These are phyloP conservation scores for Albatrellus ellisii DNA, from an alignment of 768 basidiomycete genomes.

Conservation along the genomic window DNA sequence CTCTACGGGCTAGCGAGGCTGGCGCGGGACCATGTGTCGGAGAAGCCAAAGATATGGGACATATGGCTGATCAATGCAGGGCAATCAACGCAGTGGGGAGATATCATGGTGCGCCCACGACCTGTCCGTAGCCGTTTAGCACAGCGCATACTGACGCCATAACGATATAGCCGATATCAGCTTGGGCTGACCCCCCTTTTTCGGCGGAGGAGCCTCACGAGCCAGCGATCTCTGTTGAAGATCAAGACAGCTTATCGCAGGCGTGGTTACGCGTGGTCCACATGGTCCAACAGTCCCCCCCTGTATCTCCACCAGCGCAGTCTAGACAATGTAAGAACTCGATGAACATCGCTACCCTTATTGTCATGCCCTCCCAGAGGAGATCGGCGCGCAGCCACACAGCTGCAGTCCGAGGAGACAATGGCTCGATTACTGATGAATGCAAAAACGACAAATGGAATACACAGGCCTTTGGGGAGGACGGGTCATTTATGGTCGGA, in stretches of 20 bases:
- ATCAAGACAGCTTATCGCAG: conserved; percentile 1
- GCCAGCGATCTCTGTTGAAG: neutral
- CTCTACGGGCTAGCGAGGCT: neutral
- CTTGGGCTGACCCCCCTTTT: conserved; percentile 5
- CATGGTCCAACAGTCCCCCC: neutral
- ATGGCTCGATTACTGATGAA: neutral
- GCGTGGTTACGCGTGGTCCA: neutral
- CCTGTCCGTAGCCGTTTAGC: neutral
- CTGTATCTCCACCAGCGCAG: neutral
- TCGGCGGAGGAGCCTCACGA: neutral
- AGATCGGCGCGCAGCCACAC: neutral
- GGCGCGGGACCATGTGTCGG: too few species aligned
- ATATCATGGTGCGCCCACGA: neutral
- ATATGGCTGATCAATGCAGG: conserved; percentile 3
- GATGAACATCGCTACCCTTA: conserved; percentile 6
- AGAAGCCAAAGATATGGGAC: conserved; percentile 9
- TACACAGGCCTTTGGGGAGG: too few species aligned
- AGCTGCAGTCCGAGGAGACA: neutral
- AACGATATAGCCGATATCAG: conserved; percentile 5
- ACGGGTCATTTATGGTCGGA: neutral
- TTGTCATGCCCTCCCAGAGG: conserved; percentile 8
- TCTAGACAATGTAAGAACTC: neutral
- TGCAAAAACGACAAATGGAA: neutral
- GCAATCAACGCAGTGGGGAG: neutral
- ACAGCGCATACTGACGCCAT: neutral